Percentiles rank a stretch among this genome's conserved stretches.
Evolutionary conservation across 2,329 filamentous ascomycete genomes (phyloP).

Genomic region (Neofusicoccum cordaticola): DNA sequence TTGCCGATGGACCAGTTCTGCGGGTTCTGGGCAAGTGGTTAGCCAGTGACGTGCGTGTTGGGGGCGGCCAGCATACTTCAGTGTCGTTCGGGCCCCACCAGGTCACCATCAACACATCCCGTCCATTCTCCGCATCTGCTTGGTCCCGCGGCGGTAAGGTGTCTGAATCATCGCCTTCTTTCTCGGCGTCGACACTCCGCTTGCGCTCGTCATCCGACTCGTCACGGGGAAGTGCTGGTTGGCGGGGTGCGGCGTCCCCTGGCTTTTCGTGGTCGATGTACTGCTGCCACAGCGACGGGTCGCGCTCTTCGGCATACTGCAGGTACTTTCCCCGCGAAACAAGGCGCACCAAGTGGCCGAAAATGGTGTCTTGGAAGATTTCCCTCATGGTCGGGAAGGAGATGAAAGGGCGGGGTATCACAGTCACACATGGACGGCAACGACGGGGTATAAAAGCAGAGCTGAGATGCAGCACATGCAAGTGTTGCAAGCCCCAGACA

Average conservation of each 20-base stretch:
- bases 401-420: neutral
- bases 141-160: constrained; percentile 30
- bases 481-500: no score
- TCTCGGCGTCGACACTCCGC: neutral
- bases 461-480: no score
- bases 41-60: neutral
- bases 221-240: neutral
- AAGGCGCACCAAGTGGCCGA: constrained; percentile 42
- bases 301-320: constrained; percentile 47
- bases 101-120: constrained; percentile 48
- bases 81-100: constrained; percentile 52
- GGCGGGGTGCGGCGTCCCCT: constrained; percentile 35
- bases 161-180: constrained; percentile 16
- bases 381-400: constrained; percentile 22
- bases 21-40: constrained; percentile 37
- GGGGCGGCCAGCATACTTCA: constrained; percentile 24
- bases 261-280: constrained; percentile 53
- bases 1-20: constrained; percentile 46
- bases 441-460: neutral
- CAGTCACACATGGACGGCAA: neutral
- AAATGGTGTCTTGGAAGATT: constrained; percentile 44
- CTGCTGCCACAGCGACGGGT: constrained; percentile 48
- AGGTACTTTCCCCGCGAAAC: constrained; percentile 38
- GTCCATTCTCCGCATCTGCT: constrained; percentile 52
- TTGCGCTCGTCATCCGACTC: neutral